A percentile compares a stretch with the other conserved stretches of the same genome.
These are phyloP conservation scores for Phytomonas serpens DNA, from an alignment of 208 protist genomes.

Conservation along the genomic window DNA sequence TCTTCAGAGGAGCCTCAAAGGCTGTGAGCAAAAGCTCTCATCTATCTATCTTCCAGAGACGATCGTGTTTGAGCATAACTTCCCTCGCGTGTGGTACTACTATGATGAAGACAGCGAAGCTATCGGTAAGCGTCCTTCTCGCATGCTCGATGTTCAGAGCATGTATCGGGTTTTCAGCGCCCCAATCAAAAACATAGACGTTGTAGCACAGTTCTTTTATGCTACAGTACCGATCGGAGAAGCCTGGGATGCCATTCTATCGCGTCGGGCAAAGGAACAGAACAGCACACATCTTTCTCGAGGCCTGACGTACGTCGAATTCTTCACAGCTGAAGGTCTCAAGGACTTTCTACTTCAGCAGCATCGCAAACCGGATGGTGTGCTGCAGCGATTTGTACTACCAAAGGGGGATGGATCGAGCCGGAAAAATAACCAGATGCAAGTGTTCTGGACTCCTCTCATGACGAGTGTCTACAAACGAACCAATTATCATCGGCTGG, in stretches of 20 bases:
- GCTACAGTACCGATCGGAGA: slow-evolving; percentile 36
- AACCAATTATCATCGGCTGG: slow-evolving; percentile 64
- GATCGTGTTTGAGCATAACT: slow-evolving; percentile 92
- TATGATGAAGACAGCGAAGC: slow-evolving; percentile 77
- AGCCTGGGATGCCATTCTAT: slow-evolving; percentile 28
- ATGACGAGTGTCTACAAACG: slow-evolving; percentile 80
- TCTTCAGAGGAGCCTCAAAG: slow-evolving; percentile 81
- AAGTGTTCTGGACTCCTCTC: slow-evolving; percentile 83
- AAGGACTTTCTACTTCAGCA: slow-evolving; percentile 76
- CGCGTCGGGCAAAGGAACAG: neutral
- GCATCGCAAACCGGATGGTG: slow-evolving; percentile 75
- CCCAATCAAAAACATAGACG: slow-evolving; percentile 30
- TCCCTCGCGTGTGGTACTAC: slow-evolving; percentile 87
- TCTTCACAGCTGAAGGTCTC: slow-evolving; percentile 71
- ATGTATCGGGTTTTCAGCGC: slow-evolving; percentile 70
- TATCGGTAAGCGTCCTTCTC: slow-evolving; percentile 70
- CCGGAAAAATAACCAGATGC: slow-evolving; percentile 71
- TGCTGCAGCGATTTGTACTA: slow-evolving; percentile 86
- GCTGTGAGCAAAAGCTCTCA: slow-evolving; percentile 51
- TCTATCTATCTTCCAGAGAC: slow-evolving; percentile 73
- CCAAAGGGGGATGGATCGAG: slow-evolving; percentile 71
- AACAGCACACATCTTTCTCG: slow-evolving; percentile 21
- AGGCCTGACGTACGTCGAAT: slow-evolving; percentile 74
- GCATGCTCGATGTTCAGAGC: slow-evolving; percentile 79
- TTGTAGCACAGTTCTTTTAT: slow-evolving; percentile 86